A percentile compares a stretch with the other conserved stretches of the same genome.
phyloP scores from a whole-genome alignment of 441 rosid species.

The Eutrema salsugineum region DNA sequence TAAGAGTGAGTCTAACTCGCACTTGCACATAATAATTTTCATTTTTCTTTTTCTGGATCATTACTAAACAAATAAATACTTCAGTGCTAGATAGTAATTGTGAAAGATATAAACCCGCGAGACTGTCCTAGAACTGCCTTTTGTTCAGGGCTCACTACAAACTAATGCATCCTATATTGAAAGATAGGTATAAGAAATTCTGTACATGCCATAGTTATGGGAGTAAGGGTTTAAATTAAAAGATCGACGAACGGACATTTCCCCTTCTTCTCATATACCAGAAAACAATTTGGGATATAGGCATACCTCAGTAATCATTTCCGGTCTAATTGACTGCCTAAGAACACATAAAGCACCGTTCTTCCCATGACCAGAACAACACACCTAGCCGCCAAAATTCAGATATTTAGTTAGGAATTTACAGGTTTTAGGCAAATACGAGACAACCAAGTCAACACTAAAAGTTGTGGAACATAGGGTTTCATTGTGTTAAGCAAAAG shows the following conservation, averaged over 20 bases:
- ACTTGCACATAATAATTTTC: neutral
- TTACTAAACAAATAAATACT: conserved; percentile 2
- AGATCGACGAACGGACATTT: neutral
- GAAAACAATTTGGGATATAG: conserved; percentile 12
- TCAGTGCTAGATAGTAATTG: neutral
- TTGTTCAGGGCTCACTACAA: conserved; percentile 14
- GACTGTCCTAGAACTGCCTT: conserved; percentile 9
- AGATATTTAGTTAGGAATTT: conserved; percentile 13
- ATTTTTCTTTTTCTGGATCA: conserved; percentile 6
- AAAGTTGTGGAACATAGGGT: neutral
- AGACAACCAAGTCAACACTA: conserved; percentile 15
- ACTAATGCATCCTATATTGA: conserved; percentile 8
- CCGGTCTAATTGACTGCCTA: conserved; percentile 97
- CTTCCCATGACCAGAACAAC: conserved; percentile 99
- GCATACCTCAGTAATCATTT: conserved; percentile 93
- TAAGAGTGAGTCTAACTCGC: neutral
- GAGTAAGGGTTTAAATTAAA: neutral
- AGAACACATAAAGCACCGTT: conserved; percentile 90
- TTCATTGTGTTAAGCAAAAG: neutral
- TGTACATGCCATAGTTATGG: neutral
- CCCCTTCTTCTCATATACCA: conserved; percentile 11
- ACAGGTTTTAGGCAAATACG: neutral
- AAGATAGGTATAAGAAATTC: neutral
- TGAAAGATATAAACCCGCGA: conserved; percentile 13
- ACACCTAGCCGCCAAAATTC: conserved; percentile 53